phyloP scores from a whole-genome alignment of 139 green algal genomes.

The Asterochloris sp. region DNA sequence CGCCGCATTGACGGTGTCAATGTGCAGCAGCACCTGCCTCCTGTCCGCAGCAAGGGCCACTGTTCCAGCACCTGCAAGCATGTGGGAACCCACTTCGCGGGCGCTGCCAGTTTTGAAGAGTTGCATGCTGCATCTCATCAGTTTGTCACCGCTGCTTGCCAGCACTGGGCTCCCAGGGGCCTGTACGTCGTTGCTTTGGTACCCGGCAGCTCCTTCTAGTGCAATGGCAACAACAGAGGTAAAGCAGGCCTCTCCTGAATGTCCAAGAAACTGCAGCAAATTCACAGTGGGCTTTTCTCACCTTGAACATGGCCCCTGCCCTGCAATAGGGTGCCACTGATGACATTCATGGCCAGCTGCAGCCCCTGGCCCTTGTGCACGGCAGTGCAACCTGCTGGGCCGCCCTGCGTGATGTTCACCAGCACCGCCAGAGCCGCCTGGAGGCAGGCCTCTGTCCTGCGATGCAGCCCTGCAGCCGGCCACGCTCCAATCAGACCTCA shows the following conservation, averaged over 20 bases:
- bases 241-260: too few species aligned
- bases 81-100: too few species aligned
- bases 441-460: background rate
- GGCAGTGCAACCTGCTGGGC: conserved; percentile 34
- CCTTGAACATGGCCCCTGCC: background rate
- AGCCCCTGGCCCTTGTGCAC: conserved; percentile 35
- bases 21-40: conserved; percentile 28
- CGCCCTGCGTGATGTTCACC: conserved; percentile 75
- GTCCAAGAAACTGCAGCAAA: too few species aligned
- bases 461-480: too few species aligned
- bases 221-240: too few species aligned
- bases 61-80: background rate
- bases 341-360: conserved; percentile 14
- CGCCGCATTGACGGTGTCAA: conserved; percentile 40
- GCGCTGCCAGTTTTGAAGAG: too few species aligned
- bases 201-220: too few species aligned
- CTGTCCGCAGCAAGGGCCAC: background rate
- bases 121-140: too few species aligned
- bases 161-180: too few species aligned
- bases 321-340: conserved; percentile 8
- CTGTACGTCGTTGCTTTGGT: too few species aligned
- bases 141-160: too few species aligned
- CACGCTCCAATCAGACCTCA: background rate
- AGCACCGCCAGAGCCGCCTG: conserved; percentile 47
- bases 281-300: too few species aligned